Evolutionary conservation across 2,329 filamentous ascomycete genomes (phyloP), one percentile per base, ranked within the genome.

Genomic region (Chaetomiaceae sp.): DNA sequence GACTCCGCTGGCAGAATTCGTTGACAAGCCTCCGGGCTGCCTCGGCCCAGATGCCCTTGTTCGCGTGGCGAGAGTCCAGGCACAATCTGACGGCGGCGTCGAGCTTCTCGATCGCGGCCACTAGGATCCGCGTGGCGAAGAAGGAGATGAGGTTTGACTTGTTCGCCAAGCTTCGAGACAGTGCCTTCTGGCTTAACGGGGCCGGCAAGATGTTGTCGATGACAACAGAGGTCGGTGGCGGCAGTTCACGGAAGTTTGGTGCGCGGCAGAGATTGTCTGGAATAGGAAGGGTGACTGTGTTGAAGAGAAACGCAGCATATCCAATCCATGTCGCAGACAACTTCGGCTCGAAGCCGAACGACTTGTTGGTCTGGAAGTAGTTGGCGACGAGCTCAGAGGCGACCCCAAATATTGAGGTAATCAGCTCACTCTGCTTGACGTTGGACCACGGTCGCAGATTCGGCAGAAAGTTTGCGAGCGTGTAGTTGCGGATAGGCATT

Each of bases 261-360:
- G 72, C 72, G 56, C 82, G 79, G 11, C 88, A 88, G 60, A 91
- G 88, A 50, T 77, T 78, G 20, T 70, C 62, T 2, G 90, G 90
- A 2, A 95, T 71, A 1, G 83, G 80, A 29, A 94, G 70, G 47
- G 84, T 78, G 37, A 96, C 81, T 1, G 83, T 80, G 50, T 85
- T 86, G 65, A 94, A 95, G 5, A 98, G 68, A 52, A 97, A 88
- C 0, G 89, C 82, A 0, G 89, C 88, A 62, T 94, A 95, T 34
- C 91, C 90, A 56, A 97, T 86, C 93, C 93, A 98, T 0, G 89
- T 93, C 36, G 89, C 83, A 3, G 89, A 93, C 5, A 94, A 74
- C 61, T 95, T 97, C 0, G 93, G 90, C 34, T 97, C 90, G 52
- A 95, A 88, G 0, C 83, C 80, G 58, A 97, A 93, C 44, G 83